Conservation (phyloP, 164 flowering plant genomes). For the Macadamia tetraphylla region DNA sequence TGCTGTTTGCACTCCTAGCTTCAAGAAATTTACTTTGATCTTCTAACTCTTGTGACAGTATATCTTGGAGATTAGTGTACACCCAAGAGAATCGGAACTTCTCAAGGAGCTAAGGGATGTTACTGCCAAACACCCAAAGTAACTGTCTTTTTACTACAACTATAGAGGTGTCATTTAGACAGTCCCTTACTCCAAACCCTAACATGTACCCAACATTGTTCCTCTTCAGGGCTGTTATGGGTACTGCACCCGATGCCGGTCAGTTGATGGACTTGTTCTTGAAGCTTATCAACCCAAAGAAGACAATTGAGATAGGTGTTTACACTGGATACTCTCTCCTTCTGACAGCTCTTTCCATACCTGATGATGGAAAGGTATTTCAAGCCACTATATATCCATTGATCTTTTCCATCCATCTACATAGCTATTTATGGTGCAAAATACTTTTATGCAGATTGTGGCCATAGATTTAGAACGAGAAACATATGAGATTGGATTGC, state of each 20-base stretch:
- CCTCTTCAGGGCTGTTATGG: slow-evolving; percentile 7
- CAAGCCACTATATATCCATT: too few relatives aligned
- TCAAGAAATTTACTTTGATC: too few relatives aligned
- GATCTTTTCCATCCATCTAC: too few relatives aligned
- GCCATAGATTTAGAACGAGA: too few relatives aligned
- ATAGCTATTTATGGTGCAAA: too few relatives aligned
- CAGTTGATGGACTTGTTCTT: slow-evolving; percentile 5
- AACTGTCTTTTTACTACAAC: neutral
- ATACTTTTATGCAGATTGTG: too few relatives aligned
- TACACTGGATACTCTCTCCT: slow-evolving; percentile 10
- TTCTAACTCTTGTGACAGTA: slow-evolving; percentile 24
- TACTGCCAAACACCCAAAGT: slow-evolving; percentile 35
- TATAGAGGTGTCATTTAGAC: too few relatives aligned
- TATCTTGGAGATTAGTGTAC: slow-evolving; percentile 41
- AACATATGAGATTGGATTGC: slow-evolving; percentile 14
- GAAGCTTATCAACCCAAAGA: slow-evolving; percentile 7
- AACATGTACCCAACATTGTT: too few relatives aligned
- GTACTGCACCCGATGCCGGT: slow-evolving; percentile 13
- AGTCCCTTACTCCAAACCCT: too few relatives aligned
- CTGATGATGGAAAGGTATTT: neutral
- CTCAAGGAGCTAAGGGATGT: slow-evolving; percentile 37
- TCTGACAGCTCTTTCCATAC: slow-evolving; percentile 4
- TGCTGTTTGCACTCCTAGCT: too few relatives aligned
- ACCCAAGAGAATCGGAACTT: slow-evolving; percentile 35
- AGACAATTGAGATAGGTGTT: slow-evolving; percentile 7